Evolutionary conservation across 179 eudicot genomes (phyloP).

Genomic region (Amaranthus tricolor): DNA sequence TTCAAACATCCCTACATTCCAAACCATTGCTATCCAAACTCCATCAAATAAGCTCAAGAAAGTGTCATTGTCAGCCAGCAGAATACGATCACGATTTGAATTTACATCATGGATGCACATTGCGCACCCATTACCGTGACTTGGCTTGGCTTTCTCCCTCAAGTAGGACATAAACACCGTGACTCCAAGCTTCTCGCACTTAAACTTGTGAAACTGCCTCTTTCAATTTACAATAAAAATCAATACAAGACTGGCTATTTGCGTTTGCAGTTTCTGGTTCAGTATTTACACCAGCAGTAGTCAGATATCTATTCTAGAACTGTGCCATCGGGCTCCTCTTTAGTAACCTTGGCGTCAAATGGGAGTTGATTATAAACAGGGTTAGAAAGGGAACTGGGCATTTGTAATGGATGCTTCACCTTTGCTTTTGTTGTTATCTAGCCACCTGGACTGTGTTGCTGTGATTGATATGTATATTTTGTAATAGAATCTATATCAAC

Average conservation of each 20-base stretch:
- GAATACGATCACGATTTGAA: not conserved
- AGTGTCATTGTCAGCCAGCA: too few relatives aligned
- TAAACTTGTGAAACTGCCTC: not conserved
- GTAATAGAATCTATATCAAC: constrained; percentile 40
- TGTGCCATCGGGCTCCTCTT: constrained; percentile 41
- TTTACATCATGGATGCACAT: constrained; percentile 1
- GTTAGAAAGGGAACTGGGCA: not conserved
- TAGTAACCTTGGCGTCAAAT: constrained; percentile 48
- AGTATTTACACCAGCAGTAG: not conserved
- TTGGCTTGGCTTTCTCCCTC: not conserved
- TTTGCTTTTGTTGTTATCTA: constrained; percentile 76
- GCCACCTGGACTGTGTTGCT: constrained; percentile 48
- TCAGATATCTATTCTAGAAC: constrained; percentile 12
- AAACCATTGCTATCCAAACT: too few relatives aligned
- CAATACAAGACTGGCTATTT: not conserved
- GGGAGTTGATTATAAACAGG: constrained; percentile 5
- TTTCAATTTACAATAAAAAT: not conserved
- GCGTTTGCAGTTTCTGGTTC: not conserved
- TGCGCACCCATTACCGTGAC: not conserved
- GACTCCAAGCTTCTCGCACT: not conserved
- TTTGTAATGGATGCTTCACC: constrained; percentile 37
- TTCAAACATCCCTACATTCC: too few relatives aligned
- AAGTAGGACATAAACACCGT: not conserved
- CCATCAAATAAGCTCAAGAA: too few relatives aligned
- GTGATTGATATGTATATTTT: constrained; percentile 52